A percentile compares a stretch with the other conserved stretches of the same genome.
phyloP scores from a whole-genome alignment of 1,284 basidiomycete genomes.

The Ganoderma sinense region DNA sequence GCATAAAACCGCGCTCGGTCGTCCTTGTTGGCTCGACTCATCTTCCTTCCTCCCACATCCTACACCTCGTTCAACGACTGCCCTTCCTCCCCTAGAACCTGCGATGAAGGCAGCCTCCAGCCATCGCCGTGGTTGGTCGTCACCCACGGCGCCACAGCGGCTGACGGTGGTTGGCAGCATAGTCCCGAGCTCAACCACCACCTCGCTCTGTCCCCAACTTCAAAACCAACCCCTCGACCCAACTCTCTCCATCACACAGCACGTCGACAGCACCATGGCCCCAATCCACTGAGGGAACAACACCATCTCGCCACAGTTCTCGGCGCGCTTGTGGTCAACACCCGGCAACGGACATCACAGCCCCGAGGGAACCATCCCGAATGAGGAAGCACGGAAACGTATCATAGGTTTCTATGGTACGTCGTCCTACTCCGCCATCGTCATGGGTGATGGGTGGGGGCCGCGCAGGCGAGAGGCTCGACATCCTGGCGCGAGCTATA shows the following conservation, averaged over 20 bases:
- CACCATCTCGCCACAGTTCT: neutral
- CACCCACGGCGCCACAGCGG: neutral
- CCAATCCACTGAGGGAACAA: neutral
- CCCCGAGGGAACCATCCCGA: no score
- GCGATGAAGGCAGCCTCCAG: neutral
- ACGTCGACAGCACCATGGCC: neutral
- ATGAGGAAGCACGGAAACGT: no score
- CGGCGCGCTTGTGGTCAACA: neutral
- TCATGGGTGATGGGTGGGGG: neutral
- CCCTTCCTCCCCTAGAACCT: neutral
- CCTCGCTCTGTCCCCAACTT: neutral
- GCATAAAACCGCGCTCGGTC: neutral
- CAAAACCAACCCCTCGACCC: neutral
- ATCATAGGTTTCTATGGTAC: neutral
- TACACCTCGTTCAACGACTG: no score
- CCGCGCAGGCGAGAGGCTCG: neutral
- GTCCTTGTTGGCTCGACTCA: neutral
- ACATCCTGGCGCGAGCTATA: neutral
- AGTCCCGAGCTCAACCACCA: neutral
- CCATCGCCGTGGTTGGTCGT: neutral
- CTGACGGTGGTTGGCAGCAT: neutral
- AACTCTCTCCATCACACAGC: neutral
- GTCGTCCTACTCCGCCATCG: neutral
- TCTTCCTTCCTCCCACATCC: neutral
- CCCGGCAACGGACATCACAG: neutral